Base-by-base conservation (phyloP, 495 filamentous ascomycete species). In the Pseudevernia furfuracea region DNA sequence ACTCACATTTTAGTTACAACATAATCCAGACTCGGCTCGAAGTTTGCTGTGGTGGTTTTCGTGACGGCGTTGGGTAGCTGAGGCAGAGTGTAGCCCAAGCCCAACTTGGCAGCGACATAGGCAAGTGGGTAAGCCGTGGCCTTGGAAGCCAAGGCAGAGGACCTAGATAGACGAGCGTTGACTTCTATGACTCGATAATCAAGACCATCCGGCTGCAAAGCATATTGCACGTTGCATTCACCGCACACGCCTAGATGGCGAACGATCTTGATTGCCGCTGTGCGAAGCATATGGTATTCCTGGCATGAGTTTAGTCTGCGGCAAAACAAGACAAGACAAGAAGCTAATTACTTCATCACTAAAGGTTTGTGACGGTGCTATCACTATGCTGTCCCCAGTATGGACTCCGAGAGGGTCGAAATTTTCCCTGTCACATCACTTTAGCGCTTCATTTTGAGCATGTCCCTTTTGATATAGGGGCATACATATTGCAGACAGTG, bases 181-280 rank as follows among this genome's bases (percentile, higher is more conserved):
- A 97, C 93, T 79, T 97, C 93, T 71, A 97, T 97, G 61, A 97
- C 93, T 76, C 93, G 87, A 79, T 96, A 97, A 77, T 97, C 94
- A 55, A 92, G 83, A 38, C 91, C 92, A 76, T 96, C 90, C 9
- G 93, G 93, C 73, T 97, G 92, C 64, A 97, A 82, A 61, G 93
- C 94, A 71, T 97, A 97, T 74, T 97, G 93, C 39, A 97, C 93
- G 75, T 97, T 97, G 79, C 93, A 97, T 80, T 97, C 93, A 73
- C 93, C 93, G 38, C 96, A 90, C 44, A 97, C 94, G 57, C 92
- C 92, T 62, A 97, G 82, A 77, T 97, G 94, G 61, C 93, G 85
- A 71, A 97, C 89, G 68, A 97, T 96, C 78, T 96, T 96, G 73
- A 96, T 92, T 60, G 93, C 93, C 60, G 93, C 92, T 58, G 92